These are phyloP conservation scores for Flaveria linearis DNA, from an alignment of 129 eudicot genomes.

Conservation along the genomic window DNA sequence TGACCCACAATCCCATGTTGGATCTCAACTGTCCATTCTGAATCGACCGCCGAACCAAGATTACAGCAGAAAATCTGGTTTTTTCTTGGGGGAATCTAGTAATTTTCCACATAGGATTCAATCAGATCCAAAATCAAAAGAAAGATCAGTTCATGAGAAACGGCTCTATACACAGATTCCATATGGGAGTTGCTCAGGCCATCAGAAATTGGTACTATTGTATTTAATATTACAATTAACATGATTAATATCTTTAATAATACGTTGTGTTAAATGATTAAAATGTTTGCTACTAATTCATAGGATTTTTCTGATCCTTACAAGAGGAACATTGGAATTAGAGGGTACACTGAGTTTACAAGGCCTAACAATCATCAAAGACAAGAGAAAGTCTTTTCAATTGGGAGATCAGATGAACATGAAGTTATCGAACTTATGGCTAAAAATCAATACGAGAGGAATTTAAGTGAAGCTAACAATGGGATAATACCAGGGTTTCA, in stretches of 20 bases:
- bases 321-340: constrained; percentile 38
- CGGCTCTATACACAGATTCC: constrained; percentile 26
- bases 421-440: constrained; percentile 87
- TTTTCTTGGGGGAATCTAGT: constrained; percentile 40
- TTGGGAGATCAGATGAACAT: constrained; percentile 61
- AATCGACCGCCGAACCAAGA: constrained; percentile 27
- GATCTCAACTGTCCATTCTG: constrained; percentile 1
- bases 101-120: constrained; percentile 13
- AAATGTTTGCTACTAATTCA: constrained; percentile 19
- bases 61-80: constrained; percentile 33
- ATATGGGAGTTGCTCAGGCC: constrained; percentile 39
- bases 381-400: constrained; percentile 35
- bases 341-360: constrained; percentile 35
- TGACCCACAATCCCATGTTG: constrained; percentile 22
- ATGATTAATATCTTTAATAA: neutral
- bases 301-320: constrained; percentile 50
- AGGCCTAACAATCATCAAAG: constrained; percentile 41
- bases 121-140: constrained; percentile 25
- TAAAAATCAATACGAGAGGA: constrained; percentile 66
- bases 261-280: neutral
- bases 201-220: constrained; percentile 42
- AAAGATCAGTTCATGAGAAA: constrained; percentile 36
- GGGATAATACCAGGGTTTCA: constrained; percentile 28
- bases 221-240: neutral
- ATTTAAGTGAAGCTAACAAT: constrained; percentile 34